These are phyloP conservation scores for Lasiosphaeria ovina DNA, from an alignment of 495 filamentous ascomycete genomes.

Conservation along the genomic window DNA sequence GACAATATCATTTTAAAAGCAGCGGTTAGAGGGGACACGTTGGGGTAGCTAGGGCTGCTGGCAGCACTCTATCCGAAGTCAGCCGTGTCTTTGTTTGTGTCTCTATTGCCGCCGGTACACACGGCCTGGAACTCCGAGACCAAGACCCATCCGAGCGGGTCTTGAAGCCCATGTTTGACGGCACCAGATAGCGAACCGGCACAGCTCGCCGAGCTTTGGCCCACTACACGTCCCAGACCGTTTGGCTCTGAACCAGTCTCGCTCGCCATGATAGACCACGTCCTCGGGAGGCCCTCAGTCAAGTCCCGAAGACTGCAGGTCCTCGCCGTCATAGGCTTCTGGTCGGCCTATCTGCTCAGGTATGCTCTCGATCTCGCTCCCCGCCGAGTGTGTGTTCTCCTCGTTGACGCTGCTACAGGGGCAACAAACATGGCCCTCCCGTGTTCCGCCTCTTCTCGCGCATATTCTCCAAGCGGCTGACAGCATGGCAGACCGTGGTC, in stretches of 20 bases:
- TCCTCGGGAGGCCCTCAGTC: slow-evolving; percentile 85
- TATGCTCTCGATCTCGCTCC: slow-evolving; percentile 33
- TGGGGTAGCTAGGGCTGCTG: no score
- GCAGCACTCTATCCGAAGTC: no score
- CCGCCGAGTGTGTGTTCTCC: not conserved
- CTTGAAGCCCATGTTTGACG: not conserved
- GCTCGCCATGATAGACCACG: slow-evolving; percentile 66
- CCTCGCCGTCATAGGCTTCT: slow-evolving; percentile 83
- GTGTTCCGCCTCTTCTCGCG: slow-evolving; percentile 69
- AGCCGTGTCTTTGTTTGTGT: no score
- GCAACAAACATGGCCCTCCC: slow-evolving; percentile 84
- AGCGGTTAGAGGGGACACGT: no score
- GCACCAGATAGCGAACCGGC: not conserved
- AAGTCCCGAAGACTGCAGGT: slow-evolving; percentile 93
- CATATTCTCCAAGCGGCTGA: slow-evolving; percentile 62
- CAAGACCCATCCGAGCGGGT: not conserved
- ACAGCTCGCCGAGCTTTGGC: not conserved
- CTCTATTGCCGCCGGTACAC: no score
- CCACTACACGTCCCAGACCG: not conserved
- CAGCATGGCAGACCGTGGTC: slow-evolving; percentile 85
- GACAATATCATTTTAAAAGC: no score
- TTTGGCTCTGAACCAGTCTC: not conserved
- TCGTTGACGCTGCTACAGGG: slow-evolving; percentile 45
- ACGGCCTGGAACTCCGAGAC: no score
- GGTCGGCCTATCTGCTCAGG: slow-evolving; percentile 80